These are phyloP conservation scores for Wickerhamiella slavikovae DNA, from an alignment of 805 yeast species.

Conservation along the genomic window DNA sequence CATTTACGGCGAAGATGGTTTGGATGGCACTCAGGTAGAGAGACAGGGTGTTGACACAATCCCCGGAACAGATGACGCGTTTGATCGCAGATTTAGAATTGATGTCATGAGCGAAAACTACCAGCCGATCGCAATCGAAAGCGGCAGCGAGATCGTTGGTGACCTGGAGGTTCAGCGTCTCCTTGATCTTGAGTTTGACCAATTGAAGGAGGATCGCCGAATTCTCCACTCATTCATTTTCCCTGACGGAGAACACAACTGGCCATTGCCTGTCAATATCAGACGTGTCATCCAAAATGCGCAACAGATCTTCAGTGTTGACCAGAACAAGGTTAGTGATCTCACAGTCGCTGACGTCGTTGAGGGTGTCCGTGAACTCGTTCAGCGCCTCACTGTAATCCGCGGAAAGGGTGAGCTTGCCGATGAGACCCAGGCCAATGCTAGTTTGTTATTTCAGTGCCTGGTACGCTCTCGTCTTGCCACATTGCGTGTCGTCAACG, in stretches of 20 bases:
- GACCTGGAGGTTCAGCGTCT: conserved; percentile 63
- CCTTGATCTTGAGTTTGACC: conserved; percentile 70
- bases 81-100: conserved; percentile 66
- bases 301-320: conserved; percentile 89
- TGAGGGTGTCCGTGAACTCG: conserved; percentile 43
- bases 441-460: conserved; percentile 76
- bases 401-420: conserved; percentile 62
- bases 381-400: conserved; percentile 47
- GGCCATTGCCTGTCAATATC: conserved; percentile 96
- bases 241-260: conserved; percentile 80
- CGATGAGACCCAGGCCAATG: conserved; percentile 79
- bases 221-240: conserved; percentile 65
- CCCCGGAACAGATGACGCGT: conserved; percentile 73
- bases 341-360: conserved; percentile 69
- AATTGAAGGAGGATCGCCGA: conserved; percentile 54
- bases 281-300: conserved; percentile 95
- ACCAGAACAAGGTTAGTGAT: conserved; percentile 77
- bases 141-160: conserved; percentile 80
- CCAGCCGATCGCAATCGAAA: conserved; percentile 57
- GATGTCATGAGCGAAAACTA: conserved; percentile 56
- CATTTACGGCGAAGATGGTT: conserved; percentile 96
- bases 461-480: conserved; percentile 84
- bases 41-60: conserved; percentile 89
- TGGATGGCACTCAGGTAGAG: conserved; percentile 96
- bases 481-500: conserved; percentile 77